These are phyloP conservation scores for Saccharomyces kudriavzevii DNA, from an alignment of 805 yeast species.

Conservation along the genomic window DNA sequence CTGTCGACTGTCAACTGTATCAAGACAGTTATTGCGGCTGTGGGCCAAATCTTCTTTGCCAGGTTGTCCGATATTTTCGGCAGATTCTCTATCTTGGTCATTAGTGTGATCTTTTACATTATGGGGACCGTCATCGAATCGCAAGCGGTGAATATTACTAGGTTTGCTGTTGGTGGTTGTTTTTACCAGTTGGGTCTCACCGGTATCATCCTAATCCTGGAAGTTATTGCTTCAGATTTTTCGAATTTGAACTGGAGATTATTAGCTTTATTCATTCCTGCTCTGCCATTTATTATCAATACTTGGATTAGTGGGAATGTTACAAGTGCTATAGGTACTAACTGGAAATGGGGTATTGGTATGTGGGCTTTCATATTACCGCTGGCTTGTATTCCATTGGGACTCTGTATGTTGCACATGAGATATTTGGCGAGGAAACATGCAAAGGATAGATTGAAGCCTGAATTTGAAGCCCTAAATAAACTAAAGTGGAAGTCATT, in stretches of 20 bases:
- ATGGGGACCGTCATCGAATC: constrained; percentile 50
- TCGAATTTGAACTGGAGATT: constrained; percentile 61
- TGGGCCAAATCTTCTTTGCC: constrained; percentile 49
- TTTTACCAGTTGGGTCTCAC: constrained; percentile 44
- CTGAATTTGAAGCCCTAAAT: constrained; percentile 18
- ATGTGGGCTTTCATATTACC: constrained; percentile 57
- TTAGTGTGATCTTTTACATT: constrained; percentile 41
- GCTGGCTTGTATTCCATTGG: constrained; percentile 41
- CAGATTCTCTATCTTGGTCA: constrained; percentile 38
- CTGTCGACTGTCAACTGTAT: constrained; percentile 46
- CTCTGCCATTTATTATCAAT: constrained; percentile 59
- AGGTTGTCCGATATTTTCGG: constrained; percentile 52
- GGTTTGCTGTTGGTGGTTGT: constrained; percentile 50
- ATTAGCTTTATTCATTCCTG: constrained; percentile 50
- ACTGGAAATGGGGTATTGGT: constrained; percentile 49
- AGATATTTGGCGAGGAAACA: constrained; percentile 36
- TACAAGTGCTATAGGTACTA: constrained; percentile 29
- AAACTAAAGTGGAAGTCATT: constrained; percentile 15
- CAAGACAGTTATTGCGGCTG: constrained; percentile 50
- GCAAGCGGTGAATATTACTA: constrained; percentile 42
- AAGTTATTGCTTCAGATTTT: constrained; percentile 52
- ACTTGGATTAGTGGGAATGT: constrained; percentile 64
- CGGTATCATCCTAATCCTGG: constrained; percentile 47
- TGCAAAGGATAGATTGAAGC: constrained; percentile 30
- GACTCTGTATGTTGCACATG: constrained; percentile 42